These are phyloP conservation scores for Pseudocercospora pini-densiflorae DNA, from an alignment of 2,329 filamentous ascomycete genomes.

Conservation along the genomic window DNA sequence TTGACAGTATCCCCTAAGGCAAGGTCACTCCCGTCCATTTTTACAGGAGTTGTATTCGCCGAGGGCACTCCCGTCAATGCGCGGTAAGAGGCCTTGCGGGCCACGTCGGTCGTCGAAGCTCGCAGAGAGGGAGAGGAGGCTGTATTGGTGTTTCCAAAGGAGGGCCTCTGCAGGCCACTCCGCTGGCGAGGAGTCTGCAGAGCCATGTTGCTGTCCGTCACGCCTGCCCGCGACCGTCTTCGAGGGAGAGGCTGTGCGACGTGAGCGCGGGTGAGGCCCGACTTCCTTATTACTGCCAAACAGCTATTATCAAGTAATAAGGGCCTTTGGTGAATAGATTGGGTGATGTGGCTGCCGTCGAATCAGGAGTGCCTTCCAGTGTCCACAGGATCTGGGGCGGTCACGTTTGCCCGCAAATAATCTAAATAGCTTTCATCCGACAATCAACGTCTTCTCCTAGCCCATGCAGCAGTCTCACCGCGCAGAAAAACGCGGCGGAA, in stretches of 20 bases:
- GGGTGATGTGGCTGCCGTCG: not conserved
- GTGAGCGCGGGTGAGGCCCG: constrained; percentile 5
- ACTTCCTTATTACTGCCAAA: not conserved
- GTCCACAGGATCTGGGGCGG: not conserved
- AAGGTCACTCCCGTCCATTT: constrained; percentile 58
- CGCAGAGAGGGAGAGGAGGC: constrained; percentile 50
- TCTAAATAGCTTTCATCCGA: not conserved
- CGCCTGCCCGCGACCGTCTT: not conserved
- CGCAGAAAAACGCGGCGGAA: not conserved
- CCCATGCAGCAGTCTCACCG: not conserved
- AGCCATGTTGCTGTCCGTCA: constrained; percentile 38
- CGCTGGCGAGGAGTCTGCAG: constrained; percentile 48
- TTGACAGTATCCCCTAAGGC: constrained; percentile 84
- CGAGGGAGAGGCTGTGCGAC: not conserved
- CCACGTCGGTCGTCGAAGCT: constrained; percentile 52
- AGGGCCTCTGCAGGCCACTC: constrained; percentile 42
- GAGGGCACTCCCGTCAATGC: constrained; percentile 63
- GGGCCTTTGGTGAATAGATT: not conserved
- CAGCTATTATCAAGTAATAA: not conserved
- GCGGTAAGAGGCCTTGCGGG: constrained; percentile 73
- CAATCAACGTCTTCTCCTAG: not conserved
- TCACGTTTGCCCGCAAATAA: not conserved
- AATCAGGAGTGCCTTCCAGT: not conserved
- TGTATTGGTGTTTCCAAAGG: constrained; percentile 43
- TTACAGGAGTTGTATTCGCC: constrained; percentile 49